These are phyloP conservation scores for Phytophthora pseudosyringae DNA, from an alignment of 352 stramenopile genomes.

Conservation along the genomic window DNA sequence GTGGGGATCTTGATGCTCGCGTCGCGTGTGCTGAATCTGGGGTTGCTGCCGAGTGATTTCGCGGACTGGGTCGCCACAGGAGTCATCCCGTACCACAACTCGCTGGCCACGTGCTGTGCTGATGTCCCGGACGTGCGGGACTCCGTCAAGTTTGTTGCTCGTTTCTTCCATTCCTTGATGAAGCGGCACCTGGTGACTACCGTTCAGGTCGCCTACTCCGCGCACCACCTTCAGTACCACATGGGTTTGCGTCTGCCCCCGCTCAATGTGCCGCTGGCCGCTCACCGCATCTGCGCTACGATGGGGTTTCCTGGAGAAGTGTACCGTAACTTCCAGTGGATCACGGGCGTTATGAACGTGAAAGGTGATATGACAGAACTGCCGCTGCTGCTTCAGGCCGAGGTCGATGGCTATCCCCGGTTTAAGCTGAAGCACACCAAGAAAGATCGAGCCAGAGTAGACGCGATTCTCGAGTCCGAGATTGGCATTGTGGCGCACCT, in stretches of 20 bases:
- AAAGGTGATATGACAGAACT: constrained; percentile 46
- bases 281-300: constrained; percentile 54
- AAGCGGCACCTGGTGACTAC: constrained; percentile 43
- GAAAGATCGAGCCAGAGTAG: constrained; percentile 28
- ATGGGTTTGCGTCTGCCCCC: constrained; percentile 74
- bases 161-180: constrained; percentile 70
- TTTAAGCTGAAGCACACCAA: constrained; percentile 25
- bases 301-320: constrained; percentile 69
- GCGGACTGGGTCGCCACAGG: constrained; percentile 63
- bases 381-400: constrained; percentile 42
- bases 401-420: constrained; percentile 16
- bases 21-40: constrained; percentile 68
- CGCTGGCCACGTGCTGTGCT: constrained; percentile 54
- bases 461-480: constrained; percentile 50
- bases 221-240: constrained; percentile 73
- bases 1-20: constrained; percentile 68
- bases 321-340: constrained; percentile 74
- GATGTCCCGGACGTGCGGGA: constrained; percentile 50
- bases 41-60: constrained; percentile 67
- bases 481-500: constrained; percentile 70
- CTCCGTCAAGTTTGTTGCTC: constrained; percentile 47
- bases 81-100: constrained; percentile 70
- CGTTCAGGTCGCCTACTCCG: constrained; percentile 50
- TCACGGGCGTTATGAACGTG: constrained; percentile 59
- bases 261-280: constrained; percentile 69